A percentile compares a stretch with the other conserved stretches of the same genome.
Evolutionary conservation across 257 asterid species (phyloP).

Genomic region (Craterostigma plantagineum): DNA sequence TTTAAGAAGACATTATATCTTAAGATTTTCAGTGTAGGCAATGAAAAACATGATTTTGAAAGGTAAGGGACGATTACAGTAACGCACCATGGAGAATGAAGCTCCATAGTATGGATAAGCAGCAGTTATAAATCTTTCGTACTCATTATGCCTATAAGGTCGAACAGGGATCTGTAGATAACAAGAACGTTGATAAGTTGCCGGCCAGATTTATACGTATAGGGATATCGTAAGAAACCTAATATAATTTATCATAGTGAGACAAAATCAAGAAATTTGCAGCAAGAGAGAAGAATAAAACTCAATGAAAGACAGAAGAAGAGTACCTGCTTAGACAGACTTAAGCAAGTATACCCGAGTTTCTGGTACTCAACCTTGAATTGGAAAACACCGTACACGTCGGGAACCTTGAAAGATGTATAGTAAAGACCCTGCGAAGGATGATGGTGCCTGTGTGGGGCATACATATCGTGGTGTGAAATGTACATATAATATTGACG

Average conservation of each 20-base stretch:
- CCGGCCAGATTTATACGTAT: neutral
- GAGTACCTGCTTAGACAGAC: conserved; percentile 71
- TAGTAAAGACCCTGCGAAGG: conserved; percentile 41
- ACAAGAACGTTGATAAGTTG: conserved; percentile 7
- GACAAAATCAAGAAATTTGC: neutral
- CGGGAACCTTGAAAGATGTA: conserved; percentile 83
- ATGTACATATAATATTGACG: neutral
- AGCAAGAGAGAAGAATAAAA: neutral
- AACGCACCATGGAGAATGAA: conserved; percentile 66
- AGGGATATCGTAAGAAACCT: too few relatives aligned
- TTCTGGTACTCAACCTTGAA: conserved; percentile 82
- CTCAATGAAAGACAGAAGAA: neutral
- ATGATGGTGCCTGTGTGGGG: neutral
- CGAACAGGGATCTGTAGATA: conserved; percentile 80
- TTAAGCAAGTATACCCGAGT: conserved; percentile 74
- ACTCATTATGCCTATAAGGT: conserved; percentile 84
- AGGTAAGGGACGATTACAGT: neutral
- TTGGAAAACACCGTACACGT: conserved; percentile 93
- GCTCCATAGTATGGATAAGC: conserved; percentile 87
- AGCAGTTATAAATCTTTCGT: conserved; percentile 71
- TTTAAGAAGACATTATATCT: neutral
- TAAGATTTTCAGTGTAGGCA: too few relatives aligned
- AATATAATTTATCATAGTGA: too few relatives aligned
- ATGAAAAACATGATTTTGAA: neutral
- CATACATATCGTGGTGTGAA: conserved; percentile 2